Base-by-base conservation (phyloP, 148 eudicot genomes). In the Euryodendron excelsum region DNA sequence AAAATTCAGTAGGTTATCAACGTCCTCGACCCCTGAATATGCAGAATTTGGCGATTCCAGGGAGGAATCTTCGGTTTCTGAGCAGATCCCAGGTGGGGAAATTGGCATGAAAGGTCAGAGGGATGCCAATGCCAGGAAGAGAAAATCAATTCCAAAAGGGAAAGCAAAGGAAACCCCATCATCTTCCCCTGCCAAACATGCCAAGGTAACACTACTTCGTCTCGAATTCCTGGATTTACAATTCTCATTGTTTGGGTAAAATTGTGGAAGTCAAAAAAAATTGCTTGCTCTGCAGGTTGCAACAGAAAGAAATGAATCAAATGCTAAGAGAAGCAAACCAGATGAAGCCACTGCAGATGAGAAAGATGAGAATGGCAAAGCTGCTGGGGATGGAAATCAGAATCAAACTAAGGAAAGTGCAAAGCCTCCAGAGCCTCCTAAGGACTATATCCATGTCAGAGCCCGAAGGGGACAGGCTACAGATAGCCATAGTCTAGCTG, bases 1-100 rank as follows among this genome's bases (percentile, higher is more conserved):
- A 73, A 81, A 77, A 62, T 81, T 71, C 37, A 47, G 69, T 27
- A 73, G 64, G 68, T 11, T 61, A 3, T 59, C 79, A 23, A 74
- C 72, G 73, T 67, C 66, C 60, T 75, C 68, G 31, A 64, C 77
- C 9, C 77, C 82, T 3, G 81, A 77, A 62, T 77, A 69, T 36
- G 82, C 64, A 31, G 87, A 87, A 60, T 63, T 78, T 50, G 87
- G 85, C 0, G 90, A 91, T 78, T 91, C 97, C 7, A 79, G 86
- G 67, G 98, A 94, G 82, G 87, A 84, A 50, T 94, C 97, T 55
- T 86, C 97, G 13, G 88, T 92, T 67, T 90, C 94, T 80, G 98
- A 94, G 81, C 97, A 90, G 79, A 94, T 85, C 88, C 83, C 89
- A 47, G 89, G 36, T 82, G 89, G 79, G 60, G 86, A 80, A 78